Base-by-base conservation (phyloP, 768 basidiomycete species). In the Naematelia aurantialba region DNA sequence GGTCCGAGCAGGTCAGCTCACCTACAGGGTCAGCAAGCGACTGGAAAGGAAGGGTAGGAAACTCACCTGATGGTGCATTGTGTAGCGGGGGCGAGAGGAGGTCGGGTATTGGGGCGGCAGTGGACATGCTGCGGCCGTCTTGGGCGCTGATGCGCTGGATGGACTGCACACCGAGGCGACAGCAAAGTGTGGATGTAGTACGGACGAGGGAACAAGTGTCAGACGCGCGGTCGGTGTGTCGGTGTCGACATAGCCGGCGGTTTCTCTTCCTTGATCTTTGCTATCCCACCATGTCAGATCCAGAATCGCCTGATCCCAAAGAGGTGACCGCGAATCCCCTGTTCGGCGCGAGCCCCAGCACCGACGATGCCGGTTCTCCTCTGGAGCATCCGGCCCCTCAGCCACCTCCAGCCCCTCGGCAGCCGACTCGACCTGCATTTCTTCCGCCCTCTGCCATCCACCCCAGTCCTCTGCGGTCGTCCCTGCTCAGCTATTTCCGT, bases 301-400 rank as follows among this genome's bases (percentile, higher is more conserved):
- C 10, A 11, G 29, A 52, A 5, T 25, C 29, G 10, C 50, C 22
- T 31, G 12, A 24, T 5, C 17, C 22, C 10, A 24, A 12, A 13
- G 17, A 44, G 49, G 11, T 25, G 4, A 52, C 65, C n/a, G 19
- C 52, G n/a, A 63, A 69, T 24, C 68, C 68, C 1, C 58, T 69
- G 13, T 69, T 64, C 47, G 68, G 68, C 34, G 65, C 68, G 31
- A 55, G 60, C 11, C 64, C 67, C 13, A 56, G 51, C 11, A 17
- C 34, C 8, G 34, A 39, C 34, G 34, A 39, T 39, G 17, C 34
- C 17, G 34, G 8, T 8, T 39, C 34, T 39, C 17, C 34, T 34
- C n/a, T n/a, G n/a, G n/a, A 53, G 13, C 8, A 22, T 2, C 31
- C 13, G 22, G 21, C 26, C 22, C 50, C 34, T 17, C 50, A 12